A percentile compares a stretch with the other conserved stretches of the same genome.
Evolutionary conservation across 2,329 filamentous ascomycete species (phyloP).

Genomic region (Phaeophleospora eucalypticola): DNA sequence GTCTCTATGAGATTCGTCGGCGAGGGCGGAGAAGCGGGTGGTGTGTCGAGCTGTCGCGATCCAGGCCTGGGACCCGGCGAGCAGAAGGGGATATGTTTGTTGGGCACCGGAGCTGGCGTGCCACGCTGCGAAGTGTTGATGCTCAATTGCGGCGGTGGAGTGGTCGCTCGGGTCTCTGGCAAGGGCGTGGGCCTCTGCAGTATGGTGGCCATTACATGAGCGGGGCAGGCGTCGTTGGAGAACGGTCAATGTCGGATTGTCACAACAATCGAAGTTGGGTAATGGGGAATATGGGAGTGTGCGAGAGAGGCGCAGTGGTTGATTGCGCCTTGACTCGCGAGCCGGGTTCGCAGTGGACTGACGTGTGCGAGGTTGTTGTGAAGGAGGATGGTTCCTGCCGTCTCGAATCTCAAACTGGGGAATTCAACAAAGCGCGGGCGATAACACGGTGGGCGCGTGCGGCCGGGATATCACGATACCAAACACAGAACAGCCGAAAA

Average conservation of each 20-base stretch:
- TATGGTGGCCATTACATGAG: slow-evolving; percentile 16
- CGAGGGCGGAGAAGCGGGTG: slow-evolving; percentile 57
- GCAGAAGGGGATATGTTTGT: slow-evolving; percentile 87
- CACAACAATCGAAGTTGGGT: not conserved
- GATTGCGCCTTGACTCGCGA: slow-evolving; percentile 1
- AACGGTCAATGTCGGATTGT: not conserved
- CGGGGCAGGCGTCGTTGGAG: slow-evolving; percentile 3
- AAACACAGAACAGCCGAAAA: not conserved
- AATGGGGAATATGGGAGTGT: not conserved
- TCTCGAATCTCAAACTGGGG: not conserved
- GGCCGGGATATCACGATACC: not conserved
- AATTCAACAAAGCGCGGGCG: not conserved
- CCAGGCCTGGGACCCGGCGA: slow-evolving; percentile 66
- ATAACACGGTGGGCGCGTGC: not conserved
- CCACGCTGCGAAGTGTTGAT: slow-evolving; percentile 56
- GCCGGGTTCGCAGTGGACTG: not conserved
- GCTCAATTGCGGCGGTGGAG: slow-evolving; percentile 52
- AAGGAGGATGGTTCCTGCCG: not conserved
- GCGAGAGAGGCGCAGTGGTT: not conserved
- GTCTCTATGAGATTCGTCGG: slow-evolving; percentile 54
- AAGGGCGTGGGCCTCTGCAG: slow-evolving; percentile 10
- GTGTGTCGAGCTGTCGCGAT: slow-evolving; percentile 46
- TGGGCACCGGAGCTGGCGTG: slow-evolving; percentile 64
- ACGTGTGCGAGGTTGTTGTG: not conserved
- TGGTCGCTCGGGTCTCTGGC: slow-evolving; percentile 32